These are phyloP conservation scores for Fusarium setosum DNA, from an alignment of 2,329 filamentous ascomycete genomes.

Conservation along the genomic window DNA sequence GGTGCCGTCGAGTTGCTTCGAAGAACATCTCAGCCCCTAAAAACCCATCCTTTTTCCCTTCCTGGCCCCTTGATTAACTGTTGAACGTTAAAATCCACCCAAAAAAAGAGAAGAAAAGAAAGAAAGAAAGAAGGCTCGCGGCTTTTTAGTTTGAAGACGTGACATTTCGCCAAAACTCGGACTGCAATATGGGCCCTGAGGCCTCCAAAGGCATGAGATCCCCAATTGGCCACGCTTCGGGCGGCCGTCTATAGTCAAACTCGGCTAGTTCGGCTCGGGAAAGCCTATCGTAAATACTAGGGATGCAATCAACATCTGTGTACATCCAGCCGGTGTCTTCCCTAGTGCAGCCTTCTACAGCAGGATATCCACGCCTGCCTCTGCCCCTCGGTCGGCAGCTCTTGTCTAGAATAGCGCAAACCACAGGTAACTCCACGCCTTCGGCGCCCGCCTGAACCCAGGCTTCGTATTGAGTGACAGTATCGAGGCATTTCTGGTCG, in stretches of 20 bases:
- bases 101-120: too few species aligned
- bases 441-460: background rate
- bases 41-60: too few species aligned
- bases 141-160: too few species aligned
- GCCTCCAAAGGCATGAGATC: background rate
- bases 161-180: too few species aligned
- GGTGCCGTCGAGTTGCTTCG: too few species aligned
- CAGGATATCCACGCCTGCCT: background rate
- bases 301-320: background rate
- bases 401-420: background rate
- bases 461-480: background rate
- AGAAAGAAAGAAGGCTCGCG: too few species aligned
- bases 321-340: slow-evolving; percentile 19
- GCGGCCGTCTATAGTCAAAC: background rate
- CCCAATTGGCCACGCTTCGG: background rate
- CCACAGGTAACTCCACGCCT: fast-evolving
- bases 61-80: too few species aligned
- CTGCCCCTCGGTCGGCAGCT: background rate
- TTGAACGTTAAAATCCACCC: too few species aligned
- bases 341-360: background rate
- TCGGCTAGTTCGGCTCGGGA: background rate
- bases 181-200: too few species aligned
- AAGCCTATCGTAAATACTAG: background rate
- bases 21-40: too few species aligned
- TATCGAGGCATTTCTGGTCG: background rate